Conservation (phyloP, 208 protist species). For the Naegleria gruberi region DNA sequence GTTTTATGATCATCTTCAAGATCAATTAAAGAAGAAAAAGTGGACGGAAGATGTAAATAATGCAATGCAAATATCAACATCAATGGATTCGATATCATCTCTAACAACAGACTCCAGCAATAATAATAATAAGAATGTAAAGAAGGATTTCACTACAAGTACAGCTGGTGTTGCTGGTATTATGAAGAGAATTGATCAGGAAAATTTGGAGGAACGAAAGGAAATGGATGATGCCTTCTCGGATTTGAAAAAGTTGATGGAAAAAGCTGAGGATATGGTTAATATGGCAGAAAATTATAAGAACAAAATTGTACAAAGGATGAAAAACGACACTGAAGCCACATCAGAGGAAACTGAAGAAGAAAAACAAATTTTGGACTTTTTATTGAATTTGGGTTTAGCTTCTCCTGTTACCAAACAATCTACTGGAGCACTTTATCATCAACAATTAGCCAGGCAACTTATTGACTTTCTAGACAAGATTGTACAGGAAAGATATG, state of each 20-base stretch:
- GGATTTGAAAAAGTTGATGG: constrained; percentile 16
- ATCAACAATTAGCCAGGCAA: constrained; percentile 15
- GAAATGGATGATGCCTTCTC: neutral
- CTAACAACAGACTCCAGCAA: neutral
- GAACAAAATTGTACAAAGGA: neutral
- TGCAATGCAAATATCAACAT: neutral
- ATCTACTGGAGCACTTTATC: neutral
- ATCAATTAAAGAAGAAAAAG: neutral
- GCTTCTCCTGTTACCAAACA: neutral
- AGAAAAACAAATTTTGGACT: neutral
- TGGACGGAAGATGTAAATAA: neutral
- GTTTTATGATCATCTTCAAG: neutral
- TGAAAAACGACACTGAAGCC: neutral
- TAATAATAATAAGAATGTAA: neutral
- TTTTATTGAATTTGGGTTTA: neutral
- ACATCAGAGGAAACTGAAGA: neutral
- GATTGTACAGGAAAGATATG: neutral
- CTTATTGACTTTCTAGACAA: neutral
- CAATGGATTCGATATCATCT: neutral
- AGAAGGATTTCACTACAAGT: neutral
- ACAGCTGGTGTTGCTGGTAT: constrained; percentile 17
- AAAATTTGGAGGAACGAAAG: neutral
- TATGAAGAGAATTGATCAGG: neutral
- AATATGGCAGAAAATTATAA: neutral
- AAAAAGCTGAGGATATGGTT: constrained; percentile 17